Base-by-base conservation (phyloP, 352 stramenopile genomes). In the Phytophthora gonapodyides region DNA sequence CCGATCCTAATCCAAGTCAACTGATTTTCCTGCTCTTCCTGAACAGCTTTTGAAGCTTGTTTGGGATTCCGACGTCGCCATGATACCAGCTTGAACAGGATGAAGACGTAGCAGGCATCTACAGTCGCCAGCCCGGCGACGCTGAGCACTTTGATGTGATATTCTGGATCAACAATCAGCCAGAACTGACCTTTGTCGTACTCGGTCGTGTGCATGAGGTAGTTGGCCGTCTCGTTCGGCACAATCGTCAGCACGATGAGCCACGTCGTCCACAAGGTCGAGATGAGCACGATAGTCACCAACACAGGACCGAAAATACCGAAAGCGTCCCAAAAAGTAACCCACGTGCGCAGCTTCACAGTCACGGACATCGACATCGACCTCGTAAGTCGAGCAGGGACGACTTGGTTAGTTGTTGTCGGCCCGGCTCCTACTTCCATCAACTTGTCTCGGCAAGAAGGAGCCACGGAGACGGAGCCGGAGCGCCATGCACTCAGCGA, bases 131-230 rank as follows among this genome's bases (percentile, higher is more conserved):
- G 49, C 12, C 36, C 43, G 12, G 48, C 8, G 12, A 37, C 21
- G 16, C 44, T 52, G 10, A 59, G 10, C 15, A 53, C 48, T 38
- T 54, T 51, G 3, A 54, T 15, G n/a, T 13, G n/a, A 13, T 31
- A 7, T 3, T 44, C 24, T 13, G 37, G 36, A 38, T 51, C 55
- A 33, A 56, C 44, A 53, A 71, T 57, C 17, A 64, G 58, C 74
- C 74, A 83, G 48, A 80, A 83, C 3, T 63, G 46, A 10, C 71
- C 71, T 30, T 69, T 40, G 37, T 82, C 68, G 17, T 74, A 73
- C 44, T 63, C 52, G 5, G 60, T 40, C 1, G 70, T 80, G 43
- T 78, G 42, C 71, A 73, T 78, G 10, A 82, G 19, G 24, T 72
- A 75, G 59, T 77, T 79, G 3, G 60, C 71, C 0, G 56, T 62